Base-by-base conservation (phyloP, 495 filamentous ascomycete species). In the Achaetomiella virescens region DNA sequence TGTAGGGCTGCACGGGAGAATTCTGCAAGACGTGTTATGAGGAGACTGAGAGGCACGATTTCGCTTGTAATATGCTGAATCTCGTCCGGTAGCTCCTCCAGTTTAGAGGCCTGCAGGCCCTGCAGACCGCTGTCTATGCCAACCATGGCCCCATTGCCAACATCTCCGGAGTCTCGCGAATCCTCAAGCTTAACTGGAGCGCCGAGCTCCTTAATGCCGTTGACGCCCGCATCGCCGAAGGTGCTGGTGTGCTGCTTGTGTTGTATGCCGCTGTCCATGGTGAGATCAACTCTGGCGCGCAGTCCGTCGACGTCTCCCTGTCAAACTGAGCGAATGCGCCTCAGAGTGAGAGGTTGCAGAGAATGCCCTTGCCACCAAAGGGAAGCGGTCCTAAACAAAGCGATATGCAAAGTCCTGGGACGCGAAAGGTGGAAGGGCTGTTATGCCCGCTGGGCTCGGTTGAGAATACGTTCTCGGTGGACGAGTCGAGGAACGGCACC, bases 11-110 rank as follows among this genome's bases (percentile, higher is more conserved):
- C 87, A 70, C 86, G 91, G 41, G 87, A 88, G 69, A 88, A 84
- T 66, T 97, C 89, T 27, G 85, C 85, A 12, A 92, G 78, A 52
- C 93, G 82, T 48, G 79, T 78, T 43, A 97, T 75, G 21, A 98
- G 72, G 36, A 75, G 76, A 15, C 80, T 78, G 25, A 96, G 74
- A 4, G 87, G 84, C 24, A 88, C 74, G 59, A 87, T 95, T 25
- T 84, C 83, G 52, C 84, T 72, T 0, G 87, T 88, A 54, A 96
- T 88, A 58, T 95, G 90, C 45, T 78, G 72, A 18, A 97, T 81
- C 62, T 92, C 86, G 33, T 89, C 88, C 0, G 85, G 85, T 1
- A 82, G 73, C 24, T 83, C 75, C 49, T 76, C 75, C 61, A 78
- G 70, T 27, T 63, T 66, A 18, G 70, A 62, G 31, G 49, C 27